Percentiles rank a stretch among this genome's conserved stretches.
Conservation (phyloP, 768 basidiomycete species). For the Mycena galericulata region DNA sequence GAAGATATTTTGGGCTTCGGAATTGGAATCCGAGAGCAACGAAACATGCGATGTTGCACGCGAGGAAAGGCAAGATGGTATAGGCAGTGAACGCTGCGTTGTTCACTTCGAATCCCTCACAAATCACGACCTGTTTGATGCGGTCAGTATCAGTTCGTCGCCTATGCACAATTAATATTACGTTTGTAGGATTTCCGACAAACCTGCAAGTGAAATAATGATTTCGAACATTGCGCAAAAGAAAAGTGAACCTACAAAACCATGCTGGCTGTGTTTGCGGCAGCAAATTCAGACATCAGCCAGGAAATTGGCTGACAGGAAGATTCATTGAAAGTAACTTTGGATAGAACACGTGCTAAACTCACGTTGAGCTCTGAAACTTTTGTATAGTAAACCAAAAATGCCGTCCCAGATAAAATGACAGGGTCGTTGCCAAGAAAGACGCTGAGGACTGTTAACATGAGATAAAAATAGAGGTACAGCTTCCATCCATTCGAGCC, state of each 20-base stretch:
- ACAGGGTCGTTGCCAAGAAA: slow-evolving; percentile 94
- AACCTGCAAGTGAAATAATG: slow-evolving; percentile 50
- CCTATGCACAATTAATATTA: slow-evolving; percentile 48
- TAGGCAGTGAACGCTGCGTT: slow-evolving; percentile 86
- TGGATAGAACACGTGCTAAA: neutral
- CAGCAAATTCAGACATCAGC: slow-evolving; percentile 82
- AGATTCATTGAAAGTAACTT: neutral
- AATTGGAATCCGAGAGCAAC: slow-evolving; percentile 71
- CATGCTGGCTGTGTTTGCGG: slow-evolving; percentile 84
- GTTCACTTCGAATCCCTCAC: slow-evolving; percentile 85
- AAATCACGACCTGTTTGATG: slow-evolving; percentile 60
- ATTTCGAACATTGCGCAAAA: neutral
- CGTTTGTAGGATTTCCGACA: slow-evolving; percentile 94
- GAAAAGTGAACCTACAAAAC: slow-evolving; percentile 46
- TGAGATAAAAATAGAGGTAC: slow-evolving; percentile 84
- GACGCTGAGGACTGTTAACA: slow-evolving; percentile 83
- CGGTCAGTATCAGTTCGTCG: neutral
- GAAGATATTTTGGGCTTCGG: slow-evolving; percentile 65
- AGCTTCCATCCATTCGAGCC: slow-evolving; percentile 78
- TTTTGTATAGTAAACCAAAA: slow-evolving; percentile 88
- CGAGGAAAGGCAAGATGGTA: slow-evolving; percentile 84
- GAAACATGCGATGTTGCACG: slow-evolving; percentile 72
- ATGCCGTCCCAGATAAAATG: slow-evolving; percentile 91
- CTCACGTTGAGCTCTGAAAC: slow-evolving; percentile 55
- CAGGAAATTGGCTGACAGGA: slow-evolving; percentile 65